Evolutionary conservation across 2,329 filamentous ascomycete genomes (phyloP), one percentile per base, ranked within the genome.

Genomic region (Seiridium cupressi): DNA sequence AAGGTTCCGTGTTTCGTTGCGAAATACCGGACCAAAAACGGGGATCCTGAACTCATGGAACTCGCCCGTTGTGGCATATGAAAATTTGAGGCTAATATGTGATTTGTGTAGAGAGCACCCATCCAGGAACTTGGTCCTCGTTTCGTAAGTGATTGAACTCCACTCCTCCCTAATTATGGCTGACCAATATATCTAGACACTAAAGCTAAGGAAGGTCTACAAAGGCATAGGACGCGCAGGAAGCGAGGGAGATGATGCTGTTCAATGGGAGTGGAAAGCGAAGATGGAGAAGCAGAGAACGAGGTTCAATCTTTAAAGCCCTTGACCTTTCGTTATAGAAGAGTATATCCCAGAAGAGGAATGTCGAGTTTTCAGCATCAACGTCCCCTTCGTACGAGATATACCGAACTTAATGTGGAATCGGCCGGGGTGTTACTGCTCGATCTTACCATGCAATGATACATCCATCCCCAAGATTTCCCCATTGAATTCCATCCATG

Each of bases 241-340:
- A 18, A 88, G 86, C 67, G 82, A 87, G 62, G 85, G 91, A 81
- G 80, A 87, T 74, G 79, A 89, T 74, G 92, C 92, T 44, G 85
- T 92, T 66, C 91, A 96, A 72, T 98, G 95, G 94, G 87, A 97
- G 73, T 99, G 95, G 95, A 96, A 96, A 79, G 90, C 91, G 9
- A 88, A 88, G 72, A 96, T 95, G 89, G 95, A 99, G 79, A 97
- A 97, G 81, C 83, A 91, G 71, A 84, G 95, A 70, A 98, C 94
- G 66, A 89, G 92, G 73, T 99, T 98, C 79, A 95, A 96, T 76
- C 81, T 99, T 72, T 98, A 83, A 26, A 35, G 32, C 9, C 3
- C 35, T 53, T 53, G 7, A 13, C 9, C 18, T 7, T n/a, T 13
- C 18, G 18, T 26, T 6, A 8, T 53, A 34, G 10, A 53, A 35